Evolutionary conservation across 2,329 filamentous ascomycete species (phyloP).

Genomic region (Phoma sp.): DNA sequence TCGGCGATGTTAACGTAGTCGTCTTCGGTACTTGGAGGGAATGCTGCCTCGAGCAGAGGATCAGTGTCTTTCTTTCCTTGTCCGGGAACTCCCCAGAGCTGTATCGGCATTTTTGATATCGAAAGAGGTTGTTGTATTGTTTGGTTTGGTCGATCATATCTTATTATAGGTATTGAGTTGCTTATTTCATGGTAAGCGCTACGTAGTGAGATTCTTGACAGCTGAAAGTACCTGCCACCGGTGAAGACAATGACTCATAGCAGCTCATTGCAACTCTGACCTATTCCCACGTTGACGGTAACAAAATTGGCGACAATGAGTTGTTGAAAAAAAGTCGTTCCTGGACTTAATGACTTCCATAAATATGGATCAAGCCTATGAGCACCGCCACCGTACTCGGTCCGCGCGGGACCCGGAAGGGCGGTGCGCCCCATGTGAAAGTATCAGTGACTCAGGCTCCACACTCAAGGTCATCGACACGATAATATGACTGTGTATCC

Average conservation of each 20-base stretch:
- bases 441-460: neutral
- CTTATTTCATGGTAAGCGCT: neutral
- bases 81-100: conserved; percentile 15
- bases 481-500: too few relatives aligned
- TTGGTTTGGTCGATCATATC: neutral
- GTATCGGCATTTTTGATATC: conserved; percentile 4
- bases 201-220: neutral
- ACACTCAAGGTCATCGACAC: too few relatives aligned
- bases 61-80: conserved; percentile 15
- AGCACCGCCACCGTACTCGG: neutral
- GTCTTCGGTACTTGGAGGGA: conserved; percentile 1
- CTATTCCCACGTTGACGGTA: neutral
- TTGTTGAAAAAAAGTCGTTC: too few relatives aligned
- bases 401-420: neutral
- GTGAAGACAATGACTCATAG: neutral
- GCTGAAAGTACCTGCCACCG: neutral
- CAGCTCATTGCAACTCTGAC: neutral
- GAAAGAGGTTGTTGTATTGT: neutral
- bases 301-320: neutral
- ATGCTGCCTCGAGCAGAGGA: conserved; percentile 18
- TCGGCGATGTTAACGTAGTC: neutral
- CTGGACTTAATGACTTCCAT: too few relatives aligned
- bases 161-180: neutral
- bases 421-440: too few relatives aligned
- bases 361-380: neutral